Conservation (phyloP, 169 alveolate genomes). For the Plasmodium gonderi region DNA sequence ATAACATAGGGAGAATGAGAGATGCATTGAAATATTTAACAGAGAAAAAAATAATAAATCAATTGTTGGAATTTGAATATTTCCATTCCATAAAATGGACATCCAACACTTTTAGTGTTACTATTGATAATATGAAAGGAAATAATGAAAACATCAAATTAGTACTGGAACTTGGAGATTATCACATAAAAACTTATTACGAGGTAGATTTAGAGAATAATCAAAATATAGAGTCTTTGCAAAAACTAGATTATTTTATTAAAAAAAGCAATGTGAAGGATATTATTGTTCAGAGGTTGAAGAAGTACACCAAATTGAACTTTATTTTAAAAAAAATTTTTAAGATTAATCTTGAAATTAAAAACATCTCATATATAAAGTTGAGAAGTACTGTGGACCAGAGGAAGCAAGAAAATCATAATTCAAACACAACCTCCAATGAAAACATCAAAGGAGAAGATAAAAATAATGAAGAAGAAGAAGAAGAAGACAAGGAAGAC, state of each 20-base stretch:
- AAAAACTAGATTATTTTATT: constrained; percentile 49
- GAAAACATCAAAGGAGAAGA: background rate
- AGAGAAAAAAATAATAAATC: constrained; percentile 47
- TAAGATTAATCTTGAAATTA: constrained; percentile 12
- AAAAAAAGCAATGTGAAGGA: constrained; percentile 29
- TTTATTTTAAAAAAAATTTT: constrained; percentile 17
- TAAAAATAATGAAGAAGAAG: background rate
- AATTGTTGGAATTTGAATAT: constrained; percentile 72
- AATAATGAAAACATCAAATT: constrained; percentile 34
- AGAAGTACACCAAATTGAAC: constrained; percentile 10
- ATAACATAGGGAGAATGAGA: background rate
- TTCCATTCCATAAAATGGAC: constrained; percentile 63
- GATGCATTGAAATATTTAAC: constrained; percentile 52
- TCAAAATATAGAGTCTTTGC: constrained; percentile 15
- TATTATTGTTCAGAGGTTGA: constrained; percentile 16
- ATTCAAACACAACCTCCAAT: background rate
- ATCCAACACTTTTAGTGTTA: constrained; percentile 36
- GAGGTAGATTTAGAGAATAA: constrained; percentile 26
- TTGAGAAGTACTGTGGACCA: background rate
- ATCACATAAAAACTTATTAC: constrained; percentile 16
- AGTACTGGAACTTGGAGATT: constrained; percentile 45
- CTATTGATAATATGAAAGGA: constrained; percentile 69
- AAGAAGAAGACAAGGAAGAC: background rate
- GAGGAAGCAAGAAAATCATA: background rate
- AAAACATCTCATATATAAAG: constrained; percentile 27